These are phyloP conservation scores for Curvularia sp. DNA, from an alignment of 2,329 filamentous ascomycete species.

Conservation along the genomic window DNA sequence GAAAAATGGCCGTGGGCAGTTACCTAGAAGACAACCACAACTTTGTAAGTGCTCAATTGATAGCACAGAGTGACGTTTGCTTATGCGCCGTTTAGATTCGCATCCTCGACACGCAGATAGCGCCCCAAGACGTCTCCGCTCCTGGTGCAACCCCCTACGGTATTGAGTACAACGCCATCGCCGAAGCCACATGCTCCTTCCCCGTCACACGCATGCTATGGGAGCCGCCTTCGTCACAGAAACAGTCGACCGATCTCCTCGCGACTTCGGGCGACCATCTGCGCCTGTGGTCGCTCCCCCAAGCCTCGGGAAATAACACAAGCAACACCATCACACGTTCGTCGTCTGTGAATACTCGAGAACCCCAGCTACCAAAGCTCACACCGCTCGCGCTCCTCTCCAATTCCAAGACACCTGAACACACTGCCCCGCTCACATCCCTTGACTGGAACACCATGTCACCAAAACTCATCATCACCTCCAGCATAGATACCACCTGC, in stretches of 20 bases:
- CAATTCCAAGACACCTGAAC: constrained; percentile 97
- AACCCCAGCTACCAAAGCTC: constrained; percentile 74
- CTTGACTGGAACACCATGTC: constrained; percentile 98
- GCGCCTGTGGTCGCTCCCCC: constrained; percentile 88
- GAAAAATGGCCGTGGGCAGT: constrained; percentile 93
- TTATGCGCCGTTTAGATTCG: constrained; percentile 66
- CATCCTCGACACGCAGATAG: constrained; percentile 88
- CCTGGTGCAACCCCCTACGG: constrained; percentile 76
- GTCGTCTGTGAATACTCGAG: constrained; percentile 66
- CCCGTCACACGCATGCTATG: constrained; percentile 93
- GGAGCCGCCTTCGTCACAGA: constrained; percentile 94
- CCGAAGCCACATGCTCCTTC: constrained; percentile 97
- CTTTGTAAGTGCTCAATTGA: constrained; percentile 58
- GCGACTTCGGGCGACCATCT: constrained; percentile 96
- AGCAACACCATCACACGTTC: constrained; percentile 74
- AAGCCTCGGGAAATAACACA: constrained; percentile 58
- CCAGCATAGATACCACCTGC: constrained; percentile 97
- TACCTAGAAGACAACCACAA: constrained; percentile 98
- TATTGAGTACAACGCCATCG: constrained; percentile 90
- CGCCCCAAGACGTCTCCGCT: constrained; percentile 70
- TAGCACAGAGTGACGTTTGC: neutral
- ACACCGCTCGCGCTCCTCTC: constrained; percentile 91
- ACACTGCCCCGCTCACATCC: constrained; percentile 94
- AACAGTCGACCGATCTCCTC: constrained; percentile 92
- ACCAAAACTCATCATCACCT: constrained; percentile 96